phyloP scores from a whole-genome alignment of 192 early-diverging fungal genomes.

The Thoreauomyces humboldtii region DNA sequence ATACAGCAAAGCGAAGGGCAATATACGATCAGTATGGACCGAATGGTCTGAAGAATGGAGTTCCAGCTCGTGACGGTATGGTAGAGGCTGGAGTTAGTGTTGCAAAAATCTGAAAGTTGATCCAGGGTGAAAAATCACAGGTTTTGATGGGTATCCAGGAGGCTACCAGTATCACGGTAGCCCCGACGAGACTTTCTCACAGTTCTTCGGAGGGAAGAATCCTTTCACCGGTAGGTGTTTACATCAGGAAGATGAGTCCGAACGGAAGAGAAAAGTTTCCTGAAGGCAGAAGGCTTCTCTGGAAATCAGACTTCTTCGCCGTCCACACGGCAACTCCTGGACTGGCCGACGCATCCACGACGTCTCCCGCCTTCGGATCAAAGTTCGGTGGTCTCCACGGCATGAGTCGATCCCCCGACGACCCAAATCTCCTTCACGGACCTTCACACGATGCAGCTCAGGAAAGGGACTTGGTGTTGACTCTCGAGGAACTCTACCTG shows the following conservation, averaged over 20 bases:
- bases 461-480: constrained; percentile 38
- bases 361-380: constrained; percentile 43
- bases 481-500: constrained; percentile 55
- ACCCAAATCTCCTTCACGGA: constrained; percentile 2
- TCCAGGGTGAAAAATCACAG: constrained; percentile 26
- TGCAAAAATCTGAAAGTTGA: neutral
- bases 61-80: constrained; percentile 43
- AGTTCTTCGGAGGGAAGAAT: constrained; percentile 59
- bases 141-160: constrained; percentile 44
- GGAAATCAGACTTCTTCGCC: constrained; percentile 40
- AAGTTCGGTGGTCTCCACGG: constrained; percentile 59
- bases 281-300: neutral
- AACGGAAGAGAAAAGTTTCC: neutral
- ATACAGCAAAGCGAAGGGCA: constrained; percentile 42
- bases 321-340: constrained; percentile 31
- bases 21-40: constrained; percentile 58
- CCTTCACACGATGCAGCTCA: constrained; percentile 44
- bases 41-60: constrained; percentile 51
- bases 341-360: constrained; percentile 4
- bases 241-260: constrained; percentile 42
- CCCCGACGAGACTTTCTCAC: constrained; percentile 43
- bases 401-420: constrained; percentile 38
- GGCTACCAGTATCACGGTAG: constrained; percentile 54
- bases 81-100: neutral
- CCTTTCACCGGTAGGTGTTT: constrained; percentile 46